phyloP scores from a whole-genome alignment of 192 early-diverging fungal genomes.

The Backusella liffmaniae region DNA sequence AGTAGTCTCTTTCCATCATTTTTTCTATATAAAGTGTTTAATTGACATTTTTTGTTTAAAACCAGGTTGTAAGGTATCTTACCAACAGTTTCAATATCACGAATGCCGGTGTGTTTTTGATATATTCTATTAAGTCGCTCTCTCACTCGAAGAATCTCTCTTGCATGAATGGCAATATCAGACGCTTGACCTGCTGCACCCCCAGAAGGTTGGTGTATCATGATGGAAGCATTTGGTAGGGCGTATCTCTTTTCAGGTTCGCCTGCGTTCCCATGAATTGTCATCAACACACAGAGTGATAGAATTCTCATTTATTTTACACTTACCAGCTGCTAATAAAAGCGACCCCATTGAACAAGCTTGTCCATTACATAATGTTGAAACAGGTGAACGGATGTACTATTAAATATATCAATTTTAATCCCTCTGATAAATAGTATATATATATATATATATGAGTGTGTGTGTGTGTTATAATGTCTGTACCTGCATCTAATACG shows the following conservation, averaged over 20 bases:
- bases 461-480: neutral
- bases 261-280: constrained; percentile 36
- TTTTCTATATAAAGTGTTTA: constrained; percentile 54
- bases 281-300: neutral
- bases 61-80: constrained; percentile 1
- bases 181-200: constrained; percentile 92
- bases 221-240: constrained; percentile 89
- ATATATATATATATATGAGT: neutral
- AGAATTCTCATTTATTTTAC: neutral
- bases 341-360: constrained; percentile 98
- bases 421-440: neutral
- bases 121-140: constrained; percentile 86
- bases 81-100: constrained; percentile 80
- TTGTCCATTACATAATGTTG: constrained; percentile 95
- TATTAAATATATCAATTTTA: constrained; percentile 38
- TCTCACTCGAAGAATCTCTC: constrained; percentile 88
- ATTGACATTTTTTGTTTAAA: too few species aligned
- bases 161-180: constrained; percentile 96
- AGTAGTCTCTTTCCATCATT: constrained; percentile 93
- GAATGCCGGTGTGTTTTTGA: constrained; percentile 78
- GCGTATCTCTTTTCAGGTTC: constrained; percentile 83
- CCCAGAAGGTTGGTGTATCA: constrained; percentile 98
- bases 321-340: constrained; percentile 75
- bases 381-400: constrained; percentile 91
- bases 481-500: constrained; percentile 28